phyloP scores from a whole-genome alignment of 2,329 filamentous ascomycete genomes.

The Ambrosiella xylebori region DNA sequence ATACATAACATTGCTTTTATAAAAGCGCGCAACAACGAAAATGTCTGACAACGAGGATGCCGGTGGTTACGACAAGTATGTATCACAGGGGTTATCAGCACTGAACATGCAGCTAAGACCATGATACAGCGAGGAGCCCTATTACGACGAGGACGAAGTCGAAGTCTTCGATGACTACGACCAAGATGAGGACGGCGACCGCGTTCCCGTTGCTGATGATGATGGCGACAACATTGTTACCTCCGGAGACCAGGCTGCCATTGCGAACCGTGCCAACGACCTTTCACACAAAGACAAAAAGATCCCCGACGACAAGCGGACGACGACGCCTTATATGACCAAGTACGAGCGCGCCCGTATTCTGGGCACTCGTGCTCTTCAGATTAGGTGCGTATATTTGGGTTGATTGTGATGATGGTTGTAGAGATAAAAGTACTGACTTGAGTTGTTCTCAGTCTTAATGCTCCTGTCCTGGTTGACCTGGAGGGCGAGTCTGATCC shows the following conservation, averaged over 20 bases:
- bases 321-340: conserved; percentile 96
- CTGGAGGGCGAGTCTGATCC: conserved; percentile 96
- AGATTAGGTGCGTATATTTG: conserved; percentile 61
- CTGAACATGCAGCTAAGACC: conserved; percentile 13
- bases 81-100: neutral
- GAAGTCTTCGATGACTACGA: conserved; percentile 38
- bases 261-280: conserved; percentile 33
- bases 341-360: conserved; percentile 96
- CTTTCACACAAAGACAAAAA: conserved; percentile 61
- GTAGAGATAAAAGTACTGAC: neutral
- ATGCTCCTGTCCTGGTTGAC: conserved; percentile 90
- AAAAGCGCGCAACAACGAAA: conserved; percentile 11
- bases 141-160: conserved; percentile 51
- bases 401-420: neutral
- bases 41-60: conserved; percentile 65
- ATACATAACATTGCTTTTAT: neutral
- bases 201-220: conserved; percentile 35
- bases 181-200: conserved; percentile 33
- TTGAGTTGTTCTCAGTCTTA: conserved; percentile 48
- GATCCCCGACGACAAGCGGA: conserved; percentile 72
- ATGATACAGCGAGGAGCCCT: conserved; percentile 43
- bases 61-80: conserved; percentile 40
- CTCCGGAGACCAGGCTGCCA: conserved; percentile 44
- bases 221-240: conserved; percentile 42
- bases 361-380: conserved; percentile 77